phyloP scores from a whole-genome alignment of 2,329 filamentous ascomycete species.

The Aspergillus clavatus region DNA sequence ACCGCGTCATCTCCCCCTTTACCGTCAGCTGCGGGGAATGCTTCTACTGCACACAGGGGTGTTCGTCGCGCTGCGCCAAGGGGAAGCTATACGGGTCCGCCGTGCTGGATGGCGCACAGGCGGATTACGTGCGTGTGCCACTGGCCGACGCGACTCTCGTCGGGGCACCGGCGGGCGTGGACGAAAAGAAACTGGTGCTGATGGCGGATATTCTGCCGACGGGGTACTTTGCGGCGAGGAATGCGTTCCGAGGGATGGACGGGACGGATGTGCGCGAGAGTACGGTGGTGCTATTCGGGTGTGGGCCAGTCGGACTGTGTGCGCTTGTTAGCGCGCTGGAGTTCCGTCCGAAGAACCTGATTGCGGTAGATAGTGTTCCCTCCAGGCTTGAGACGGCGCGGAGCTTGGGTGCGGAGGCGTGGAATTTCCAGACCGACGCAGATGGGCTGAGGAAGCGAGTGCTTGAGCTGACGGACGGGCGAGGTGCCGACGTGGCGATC shows the following conservation, averaged over 20 bases:
- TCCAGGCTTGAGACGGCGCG: constrained; percentile 66
- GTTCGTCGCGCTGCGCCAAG: constrained; percentile 69
- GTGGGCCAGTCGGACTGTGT: constrained; percentile 15
- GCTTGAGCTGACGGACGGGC: constrained; percentile 66
- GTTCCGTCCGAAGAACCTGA: constrained; percentile 65
- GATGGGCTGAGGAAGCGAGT: constrained; percentile 55
- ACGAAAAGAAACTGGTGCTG: constrained; percentile 68
- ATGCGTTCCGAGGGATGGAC: constrained; percentile 10
- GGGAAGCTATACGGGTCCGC: constrained; percentile 65
- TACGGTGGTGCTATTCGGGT: constrained; percentile 16
- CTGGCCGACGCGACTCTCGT: constrained; percentile 72
- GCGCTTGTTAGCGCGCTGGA: constrained; percentile 60
- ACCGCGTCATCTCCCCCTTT: constrained; percentile 76
- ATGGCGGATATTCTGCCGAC: constrained; percentile 79
- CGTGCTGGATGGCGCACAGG: constrained; percentile 69
- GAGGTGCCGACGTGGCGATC: constrained; percentile 78
- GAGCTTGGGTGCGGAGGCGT: constrained; percentile 69
- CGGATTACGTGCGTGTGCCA: constrained; percentile 75
- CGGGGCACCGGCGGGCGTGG: constrained; percentile 62
- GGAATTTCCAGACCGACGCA: constrained; percentile 66
- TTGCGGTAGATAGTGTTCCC: constrained; percentile 73
- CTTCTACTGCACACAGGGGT: constrained; percentile 74
- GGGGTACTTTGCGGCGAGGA: constrained; percentile 15
- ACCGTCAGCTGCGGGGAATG: constrained; percentile 71
- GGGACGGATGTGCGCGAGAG: constrained; percentile 5